A percentile compares a stretch with the other conserved stretches of the same genome.
Evolutionary conservation across 331 rosid species (phyloP).

Genomic region (Rhamnella rubrinervis): DNA sequence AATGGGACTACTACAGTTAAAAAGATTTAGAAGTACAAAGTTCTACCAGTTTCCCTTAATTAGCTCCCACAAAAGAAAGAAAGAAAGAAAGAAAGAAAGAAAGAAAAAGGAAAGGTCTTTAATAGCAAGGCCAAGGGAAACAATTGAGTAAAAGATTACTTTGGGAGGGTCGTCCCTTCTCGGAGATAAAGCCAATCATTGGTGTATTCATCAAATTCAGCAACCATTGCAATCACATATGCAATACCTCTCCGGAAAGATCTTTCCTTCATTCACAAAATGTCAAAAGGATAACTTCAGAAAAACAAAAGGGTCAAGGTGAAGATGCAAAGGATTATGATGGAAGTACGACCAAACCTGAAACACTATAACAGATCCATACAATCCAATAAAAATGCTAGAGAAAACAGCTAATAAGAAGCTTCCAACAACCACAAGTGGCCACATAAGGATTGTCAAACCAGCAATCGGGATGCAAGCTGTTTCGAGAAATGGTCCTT

Average conservation of each 20-base stretch:
- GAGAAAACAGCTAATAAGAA: slow-evolving; percentile 55
- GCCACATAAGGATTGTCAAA: slow-evolving; percentile 73
- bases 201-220: slow-evolving; percentile 84
- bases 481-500: slow-evolving; percentile 63
- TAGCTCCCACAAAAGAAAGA: background rate
- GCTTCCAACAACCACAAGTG: slow-evolving; percentile 73
- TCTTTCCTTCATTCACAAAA: slow-evolving; percentile 53
- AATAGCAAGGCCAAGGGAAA: slow-evolving; percentile 15
- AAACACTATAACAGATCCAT: slow-evolving; percentile 70
- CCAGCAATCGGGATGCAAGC: slow-evolving; percentile 68
- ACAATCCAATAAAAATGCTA: slow-evolving; percentile 69
- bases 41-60: background rate
- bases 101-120: background rate
- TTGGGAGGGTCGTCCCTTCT: slow-evolving; percentile 78
- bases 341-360: slow-evolving; percentile 51
- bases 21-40: background rate
- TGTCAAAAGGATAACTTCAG: slow-evolving; percentile 17
- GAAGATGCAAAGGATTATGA: slow-evolving; percentile 1
- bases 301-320: slow-evolving; percentile 1
- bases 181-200: slow-evolving; percentile 88
- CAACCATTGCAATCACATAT: slow-evolving; percentile 78
- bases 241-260: slow-evolving; percentile 73
- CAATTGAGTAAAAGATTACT: slow-evolving; percentile 44
- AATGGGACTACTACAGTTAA: slow-evolving; percentile 39
- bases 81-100: background rate